A percentile compares a stretch with the other conserved stretches of the same genome.
These are phyloP conservation scores for Neostapfia colusana DNA, from an alignment of 176 grass and related monocot genomes.

Conservation along the genomic window DNA sequence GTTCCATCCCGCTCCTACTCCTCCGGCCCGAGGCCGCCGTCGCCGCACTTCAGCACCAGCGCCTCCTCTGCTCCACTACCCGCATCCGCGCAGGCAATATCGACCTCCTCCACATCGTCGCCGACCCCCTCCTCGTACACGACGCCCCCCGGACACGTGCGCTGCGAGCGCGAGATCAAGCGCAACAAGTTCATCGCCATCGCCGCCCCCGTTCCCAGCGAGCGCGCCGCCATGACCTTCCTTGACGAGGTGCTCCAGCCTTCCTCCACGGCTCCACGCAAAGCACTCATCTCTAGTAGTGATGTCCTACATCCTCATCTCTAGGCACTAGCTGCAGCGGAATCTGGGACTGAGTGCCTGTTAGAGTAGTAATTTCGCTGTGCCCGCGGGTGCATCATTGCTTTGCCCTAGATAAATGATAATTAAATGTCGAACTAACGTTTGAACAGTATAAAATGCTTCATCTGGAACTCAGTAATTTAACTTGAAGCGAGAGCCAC, in stretches of 20 bases:
- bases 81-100: constrained; percentile 38
- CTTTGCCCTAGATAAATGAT: background rate
- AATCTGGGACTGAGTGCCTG: background rate
- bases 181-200: constrained; percentile 68
- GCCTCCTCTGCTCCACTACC: no score
- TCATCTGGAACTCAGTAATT: background rate
- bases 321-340: background rate
- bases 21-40: background rate
- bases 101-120: constrained; percentile 35
- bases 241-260: constrained; percentile 43
- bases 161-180: constrained; percentile 66
- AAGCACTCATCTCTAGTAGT: background rate
- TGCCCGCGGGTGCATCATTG: background rate
- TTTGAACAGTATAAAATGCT: background rate
- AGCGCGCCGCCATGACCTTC: constrained; percentile 40
- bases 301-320: background rate
- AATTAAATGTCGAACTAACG: background rate
- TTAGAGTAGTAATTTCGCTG: background rate
- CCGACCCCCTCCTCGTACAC: constrained; percentile 50
- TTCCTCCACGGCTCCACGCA: background rate
- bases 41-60: background rate
- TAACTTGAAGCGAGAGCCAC: background rate
- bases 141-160: constrained; percentile 47
- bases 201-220: no score
- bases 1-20: constrained; percentile 34